Conservation (phyloP, 352 stramenopile genomes). For the Phytophthora lateralis region DNA sequence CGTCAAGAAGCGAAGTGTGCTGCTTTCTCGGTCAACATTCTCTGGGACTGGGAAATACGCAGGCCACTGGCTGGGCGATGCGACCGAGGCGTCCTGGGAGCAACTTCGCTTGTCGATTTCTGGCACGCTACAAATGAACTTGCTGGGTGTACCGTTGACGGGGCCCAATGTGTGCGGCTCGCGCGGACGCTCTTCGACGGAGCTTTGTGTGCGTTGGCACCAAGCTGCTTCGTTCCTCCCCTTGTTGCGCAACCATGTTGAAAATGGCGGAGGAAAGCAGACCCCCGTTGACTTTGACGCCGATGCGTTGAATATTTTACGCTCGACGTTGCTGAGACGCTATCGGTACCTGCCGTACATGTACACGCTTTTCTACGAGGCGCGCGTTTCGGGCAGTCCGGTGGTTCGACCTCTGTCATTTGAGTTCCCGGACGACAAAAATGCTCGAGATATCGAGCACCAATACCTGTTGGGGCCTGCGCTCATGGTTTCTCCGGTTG, state of each 20-base stretch:
- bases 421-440: slow-evolving; percentile 64
- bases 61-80: slow-evolving; percentile 66
- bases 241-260: slow-evolving; percentile 79
- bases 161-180: slow-evolving; percentile 76
- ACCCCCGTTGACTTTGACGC: slow-evolving; percentile 74
- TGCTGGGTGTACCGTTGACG: slow-evolving; percentile 75
- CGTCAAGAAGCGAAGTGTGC: slow-evolving; percentile 60
- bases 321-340: slow-evolving; percentile 59
- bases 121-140: slow-evolving; percentile 73
- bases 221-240: slow-evolving; percentile 81
- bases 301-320: slow-evolving; percentile 66
- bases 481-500: slow-evolving; percentile 82
- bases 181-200: slow-evolving; percentile 45
- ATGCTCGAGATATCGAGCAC: slow-evolving; percentile 46
- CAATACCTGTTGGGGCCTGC: slow-evolving; percentile 78
- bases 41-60: slow-evolving; percentile 62
- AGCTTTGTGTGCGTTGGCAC: slow-evolving; percentile 86
- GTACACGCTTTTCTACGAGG: slow-evolving; percentile 82
- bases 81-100: slow-evolving; percentile 71
- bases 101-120: slow-evolving; percentile 79
- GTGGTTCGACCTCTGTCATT: slow-evolving; percentile 65
- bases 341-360: slow-evolving; percentile 86
- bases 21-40: slow-evolving; percentile 76
- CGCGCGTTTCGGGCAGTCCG: slow-evolving; percentile 45
- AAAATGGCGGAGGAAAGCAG: slow-evolving; percentile 39